Percentiles rank a stretch among this genome's conserved stretches.
Evolutionary conservation across 805 yeast genomes (phyloP).

Genomic region (Candida stauntonica): DNA sequence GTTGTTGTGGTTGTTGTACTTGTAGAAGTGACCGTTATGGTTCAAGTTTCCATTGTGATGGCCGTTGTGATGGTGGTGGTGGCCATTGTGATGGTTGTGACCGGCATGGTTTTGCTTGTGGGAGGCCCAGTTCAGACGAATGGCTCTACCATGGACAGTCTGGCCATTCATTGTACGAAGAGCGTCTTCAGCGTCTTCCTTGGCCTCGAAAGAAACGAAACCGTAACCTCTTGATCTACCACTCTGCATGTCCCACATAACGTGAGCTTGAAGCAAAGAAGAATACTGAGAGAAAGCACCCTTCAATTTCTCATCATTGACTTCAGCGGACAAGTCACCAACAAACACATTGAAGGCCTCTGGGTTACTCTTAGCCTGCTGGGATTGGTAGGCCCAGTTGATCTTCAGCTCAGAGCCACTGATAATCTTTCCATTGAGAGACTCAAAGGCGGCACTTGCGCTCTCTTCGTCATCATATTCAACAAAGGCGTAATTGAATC

Average conservation of each 20-base stretch:
- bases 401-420: slow-evolving; percentile 55
- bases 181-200: slow-evolving; percentile 70
- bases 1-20: slow-evolving; percentile 29
- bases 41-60: slow-evolving; percentile 20
- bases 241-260: slow-evolving; percentile 96
- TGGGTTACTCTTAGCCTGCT: slow-evolving; percentile 49
- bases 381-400: slow-evolving; percentile 84
- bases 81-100: slow-evolving; percentile 11
- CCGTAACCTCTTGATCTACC: slow-evolving; percentile 92
- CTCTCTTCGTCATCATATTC: slow-evolving; percentile 56
- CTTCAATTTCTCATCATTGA: slow-evolving; percentile 69
- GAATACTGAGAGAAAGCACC: slow-evolving; percentile 52
- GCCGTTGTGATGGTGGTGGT: slow-evolving; percentile 14
- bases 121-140: slow-evolving; percentile 87
- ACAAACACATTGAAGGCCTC: slow-evolving; percentile 74
- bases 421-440: slow-evolving; percentile 50
- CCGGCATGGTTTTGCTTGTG: slow-evolving; percentile 47
- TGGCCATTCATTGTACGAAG: slow-evolving; percentile 71
- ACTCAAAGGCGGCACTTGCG: slow-evolving; percentile 60
- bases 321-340: slow-evolving; percentile 80
- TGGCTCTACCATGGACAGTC: slow-evolving; percentile 65
- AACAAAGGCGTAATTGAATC: slow-evolving; percentile 79
- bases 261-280: slow-evolving; percentile 76
- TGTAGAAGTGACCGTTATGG: slow-evolving; percentile 3
- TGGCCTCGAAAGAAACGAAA: slow-evolving; percentile 69